Percentiles rank a stretch among this genome's conserved stretches.
Evolutionary conservation across 2,329 filamentous ascomycete species (phyloP).

Genomic region (Diaporthe batatas): DNA sequence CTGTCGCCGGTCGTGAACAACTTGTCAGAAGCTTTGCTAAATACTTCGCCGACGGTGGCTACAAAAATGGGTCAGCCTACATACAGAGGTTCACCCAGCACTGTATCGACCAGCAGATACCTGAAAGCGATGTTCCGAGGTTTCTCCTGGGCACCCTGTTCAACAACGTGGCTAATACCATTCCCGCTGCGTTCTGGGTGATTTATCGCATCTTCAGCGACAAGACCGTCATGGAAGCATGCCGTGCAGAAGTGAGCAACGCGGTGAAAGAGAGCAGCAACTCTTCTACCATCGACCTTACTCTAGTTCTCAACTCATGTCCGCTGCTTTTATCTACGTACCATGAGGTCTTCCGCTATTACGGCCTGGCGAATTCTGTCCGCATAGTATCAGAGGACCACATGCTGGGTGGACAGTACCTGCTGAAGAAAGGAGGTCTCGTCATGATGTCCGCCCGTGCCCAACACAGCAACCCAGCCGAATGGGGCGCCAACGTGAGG

Average conservation of each 20-base stretch:
- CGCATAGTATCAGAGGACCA: constrained; percentile 52
- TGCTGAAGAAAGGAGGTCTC: constrained; percentile 44
- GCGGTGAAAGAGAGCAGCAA: background rate
- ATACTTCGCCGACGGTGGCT: constrained; percentile 36
- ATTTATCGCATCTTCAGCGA: constrained; percentile 39
- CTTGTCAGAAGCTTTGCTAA: constrained; percentile 32
- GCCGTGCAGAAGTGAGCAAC: constrained; percentile 1
- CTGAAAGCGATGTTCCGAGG: background rate
- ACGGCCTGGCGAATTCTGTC: constrained; percentile 47
- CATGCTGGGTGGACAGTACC: constrained; percentile 46
- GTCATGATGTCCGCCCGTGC: constrained; percentile 50
- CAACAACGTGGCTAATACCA: constrained; percentile 35
- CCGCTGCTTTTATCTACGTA: constrained; percentile 32
- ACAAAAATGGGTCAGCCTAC: constrained; percentile 39
- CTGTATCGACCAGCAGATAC: constrained; percentile 29
- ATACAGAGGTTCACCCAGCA: constrained; percentile 37
- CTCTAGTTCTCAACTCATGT: constrained; percentile 21
- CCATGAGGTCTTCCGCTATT: constrained; percentile 36
- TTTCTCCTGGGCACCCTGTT: constrained; percentile 32
- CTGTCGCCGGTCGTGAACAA: background rate
- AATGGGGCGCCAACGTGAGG: constrained; percentile 49
- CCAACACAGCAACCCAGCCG: constrained; percentile 48
- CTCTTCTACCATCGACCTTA: constrained; percentile 1
- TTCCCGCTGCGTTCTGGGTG: constrained; percentile 30
- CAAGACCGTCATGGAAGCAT: background rate